phyloP scores from a whole-genome alignment of 768 basidiomycete genomes.

The Hypholoma fasciculare region DNA sequence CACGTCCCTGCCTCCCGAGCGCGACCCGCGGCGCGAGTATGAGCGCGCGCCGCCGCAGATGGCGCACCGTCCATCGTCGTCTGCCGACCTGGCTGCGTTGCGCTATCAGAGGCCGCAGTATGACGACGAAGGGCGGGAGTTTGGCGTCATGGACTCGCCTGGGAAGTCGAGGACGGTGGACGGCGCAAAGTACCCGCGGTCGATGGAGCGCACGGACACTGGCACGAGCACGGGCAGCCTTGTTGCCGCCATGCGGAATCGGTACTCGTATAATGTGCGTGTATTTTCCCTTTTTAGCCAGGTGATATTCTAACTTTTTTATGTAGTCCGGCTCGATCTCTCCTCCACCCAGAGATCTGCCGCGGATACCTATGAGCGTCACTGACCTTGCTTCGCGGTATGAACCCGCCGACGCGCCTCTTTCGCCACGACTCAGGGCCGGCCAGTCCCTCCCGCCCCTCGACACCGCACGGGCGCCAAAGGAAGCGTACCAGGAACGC shows the following conservation, averaged over 20 bases:
- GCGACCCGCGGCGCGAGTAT: not conserved
- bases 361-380: constrained; percentile 64
- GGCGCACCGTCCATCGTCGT: constrained; percentile 13
- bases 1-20: constrained; percentile 13
- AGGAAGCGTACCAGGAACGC: constrained; percentile 18
- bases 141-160: constrained; percentile 10
- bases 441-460: constrained; percentile 27
- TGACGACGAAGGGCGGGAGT: constrained; percentile 13
- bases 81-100: constrained; percentile 10
- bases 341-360: constrained; percentile 60
- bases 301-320: not conserved
- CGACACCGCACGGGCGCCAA: constrained; percentile 17
- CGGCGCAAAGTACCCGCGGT: constrained; percentile 23
- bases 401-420: constrained; percentile 41
- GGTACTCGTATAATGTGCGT: constrained; percentile 59
- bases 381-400: constrained; percentile 65
- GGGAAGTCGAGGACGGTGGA: constrained; percentile 30
- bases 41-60: not conserved
- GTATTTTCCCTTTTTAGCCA: constrained; percentile 4
- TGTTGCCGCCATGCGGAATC: constrained; percentile 70
- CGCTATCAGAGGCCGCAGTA: constrained; percentile 1
- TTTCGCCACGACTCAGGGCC: constrained; percentile 34
- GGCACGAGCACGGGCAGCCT: constrained; percentile 54
- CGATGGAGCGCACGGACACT: constrained; percentile 53
- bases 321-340: constrained; percentile 50